Percentiles rank a stretch among this genome's conserved stretches.
Evolutionary conservation across 176 grass and related monocot species (phyloP).

Genomic region (Hordeum marinum): DNA sequence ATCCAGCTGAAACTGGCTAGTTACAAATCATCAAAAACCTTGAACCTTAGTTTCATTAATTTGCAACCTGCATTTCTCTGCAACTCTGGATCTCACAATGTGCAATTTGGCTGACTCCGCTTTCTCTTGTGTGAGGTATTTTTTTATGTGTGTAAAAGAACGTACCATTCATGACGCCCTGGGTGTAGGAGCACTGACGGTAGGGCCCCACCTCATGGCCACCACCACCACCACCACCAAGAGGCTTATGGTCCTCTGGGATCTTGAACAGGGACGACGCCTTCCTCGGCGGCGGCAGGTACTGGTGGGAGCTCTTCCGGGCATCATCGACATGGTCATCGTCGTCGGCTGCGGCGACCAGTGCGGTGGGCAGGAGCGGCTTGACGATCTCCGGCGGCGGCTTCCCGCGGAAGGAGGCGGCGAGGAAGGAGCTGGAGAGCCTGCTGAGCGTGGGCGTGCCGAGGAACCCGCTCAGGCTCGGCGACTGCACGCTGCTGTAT

Average conservation of each 20-base stretch:
- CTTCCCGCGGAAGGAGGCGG: conserved; percentile 56
- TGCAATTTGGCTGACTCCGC: too few relatives aligned
- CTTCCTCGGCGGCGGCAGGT: conserved; percentile 42
- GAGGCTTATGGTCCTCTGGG: conserved; percentile 38
- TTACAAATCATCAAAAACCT: too few relatives aligned
- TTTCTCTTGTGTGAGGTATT: too few relatives aligned
- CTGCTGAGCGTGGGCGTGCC: conserved; percentile 43
- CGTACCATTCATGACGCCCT: conserved; percentile 68
- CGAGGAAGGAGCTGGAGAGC: conserved; percentile 67
- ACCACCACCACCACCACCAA: neutral
- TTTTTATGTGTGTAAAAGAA: neutral
- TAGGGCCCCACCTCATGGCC: conserved; percentile 32
- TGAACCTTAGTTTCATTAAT: too few relatives aligned
- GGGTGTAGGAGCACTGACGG: conserved; percentile 46
- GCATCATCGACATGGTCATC: conserved; percentile 33
- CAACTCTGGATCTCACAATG: too few relatives aligned
- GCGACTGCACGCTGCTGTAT: conserved; percentile 52
- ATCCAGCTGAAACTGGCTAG: too few relatives aligned
- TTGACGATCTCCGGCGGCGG: conserved; percentile 51
- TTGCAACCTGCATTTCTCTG: too few relatives aligned
- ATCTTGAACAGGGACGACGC: conserved; percentile 51
- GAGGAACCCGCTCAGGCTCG: conserved; percentile 49
- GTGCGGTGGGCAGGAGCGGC: conserved; percentile 44
- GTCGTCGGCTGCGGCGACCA: neutral
- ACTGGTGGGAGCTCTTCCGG: conserved; percentile 54